Evolutionary conservation across 768 basidiomycete species (phyloP).

Genomic region (Hebeloma cylindrosporum): DNA sequence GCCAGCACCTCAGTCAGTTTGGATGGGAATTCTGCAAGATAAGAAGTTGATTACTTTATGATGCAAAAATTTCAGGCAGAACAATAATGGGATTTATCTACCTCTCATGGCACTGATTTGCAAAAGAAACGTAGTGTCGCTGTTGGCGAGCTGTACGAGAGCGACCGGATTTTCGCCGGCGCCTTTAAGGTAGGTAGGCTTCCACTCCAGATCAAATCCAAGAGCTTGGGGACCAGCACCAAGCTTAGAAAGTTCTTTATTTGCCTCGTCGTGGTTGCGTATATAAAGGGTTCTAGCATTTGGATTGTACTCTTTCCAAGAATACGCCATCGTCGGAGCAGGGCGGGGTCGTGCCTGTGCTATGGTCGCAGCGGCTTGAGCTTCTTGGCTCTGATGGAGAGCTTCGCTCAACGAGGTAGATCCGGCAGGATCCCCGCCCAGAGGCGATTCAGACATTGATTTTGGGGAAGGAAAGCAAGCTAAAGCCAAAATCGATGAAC

Average conservation of each 20-base stretch:
- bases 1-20: slow-evolving; percentile 53
- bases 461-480: background rate
- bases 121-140: slow-evolving; percentile 55
- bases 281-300: slow-evolving; percentile 34
- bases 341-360: slow-evolving; percentile 26
- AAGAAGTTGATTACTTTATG: slow-evolving; percentile 8
- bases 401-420: too few species aligned
- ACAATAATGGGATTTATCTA: slow-evolving; percentile 16
- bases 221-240: slow-evolving; percentile 36
- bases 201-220: slow-evolving; percentile 85
- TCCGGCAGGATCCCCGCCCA: slow-evolving; percentile 7
- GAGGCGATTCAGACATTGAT: background rate
- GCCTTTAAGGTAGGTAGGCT: slow-evolving; percentile 57
- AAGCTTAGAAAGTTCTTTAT: slow-evolving; percentile 28
- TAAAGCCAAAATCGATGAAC: slow-evolving; percentile 1
- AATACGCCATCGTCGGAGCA: slow-evolving; percentile 36
- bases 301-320: slow-evolving; percentile 35
- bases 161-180: slow-evolving; percentile 64
- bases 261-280: slow-evolving; percentile 32
- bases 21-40: slow-evolving; percentile 48
- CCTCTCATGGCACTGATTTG: slow-evolving; percentile 64
- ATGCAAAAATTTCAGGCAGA: background rate
- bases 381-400: too few species aligned
- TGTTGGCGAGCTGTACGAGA: slow-evolving; percentile 68
- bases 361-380: too few species aligned